Conservation (phyloP, 331 rosid species). For the Acacia pycnantha region DNA sequence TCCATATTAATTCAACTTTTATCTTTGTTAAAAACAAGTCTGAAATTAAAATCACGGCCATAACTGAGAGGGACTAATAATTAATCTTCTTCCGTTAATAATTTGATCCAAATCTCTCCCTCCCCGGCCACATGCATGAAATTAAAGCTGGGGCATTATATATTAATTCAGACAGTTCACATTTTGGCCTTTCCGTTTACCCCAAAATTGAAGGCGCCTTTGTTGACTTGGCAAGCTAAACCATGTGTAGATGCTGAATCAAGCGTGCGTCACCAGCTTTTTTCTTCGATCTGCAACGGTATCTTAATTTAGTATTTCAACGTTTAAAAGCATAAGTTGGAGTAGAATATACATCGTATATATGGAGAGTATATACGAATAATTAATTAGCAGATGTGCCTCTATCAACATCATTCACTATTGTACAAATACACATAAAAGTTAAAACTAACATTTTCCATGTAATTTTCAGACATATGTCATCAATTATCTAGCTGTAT, state of each 20-base stretch:
- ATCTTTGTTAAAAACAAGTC: too few relatives aligned
- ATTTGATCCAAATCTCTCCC: not conserved
- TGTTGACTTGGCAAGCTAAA: slow-evolving; percentile 34
- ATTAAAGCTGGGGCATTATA: not conserved
- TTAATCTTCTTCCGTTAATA: slow-evolving; percentile 2
- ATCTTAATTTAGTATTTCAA: not conserved
- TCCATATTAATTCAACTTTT: not conserved
- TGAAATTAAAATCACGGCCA: not conserved
- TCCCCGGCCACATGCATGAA: not conserved
- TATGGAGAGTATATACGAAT: not conserved
- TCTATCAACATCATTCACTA: not conserved
- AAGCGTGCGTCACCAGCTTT: not conserved
- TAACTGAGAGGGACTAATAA: not conserved
- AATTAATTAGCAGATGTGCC: not conserved
- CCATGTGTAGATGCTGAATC: not conserved
- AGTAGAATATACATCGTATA: slow-evolving; percentile 2
- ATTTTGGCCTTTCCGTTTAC: not conserved
- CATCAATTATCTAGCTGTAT: not conserved
- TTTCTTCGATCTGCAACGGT: not conserved
- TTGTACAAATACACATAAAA: not conserved
- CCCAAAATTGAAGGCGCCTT: slow-evolving; percentile 7
- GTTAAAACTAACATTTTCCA: too few relatives aligned
- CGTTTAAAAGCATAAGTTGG: not conserved
- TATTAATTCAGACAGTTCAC: not conserved
- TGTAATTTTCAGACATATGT: not conserved